A percentile compares a stretch with the other conserved stretches of the same genome.
phyloP scores from a whole-genome alignment of 345 rosid genomes.

The Rhizophora apiculata region DNA sequence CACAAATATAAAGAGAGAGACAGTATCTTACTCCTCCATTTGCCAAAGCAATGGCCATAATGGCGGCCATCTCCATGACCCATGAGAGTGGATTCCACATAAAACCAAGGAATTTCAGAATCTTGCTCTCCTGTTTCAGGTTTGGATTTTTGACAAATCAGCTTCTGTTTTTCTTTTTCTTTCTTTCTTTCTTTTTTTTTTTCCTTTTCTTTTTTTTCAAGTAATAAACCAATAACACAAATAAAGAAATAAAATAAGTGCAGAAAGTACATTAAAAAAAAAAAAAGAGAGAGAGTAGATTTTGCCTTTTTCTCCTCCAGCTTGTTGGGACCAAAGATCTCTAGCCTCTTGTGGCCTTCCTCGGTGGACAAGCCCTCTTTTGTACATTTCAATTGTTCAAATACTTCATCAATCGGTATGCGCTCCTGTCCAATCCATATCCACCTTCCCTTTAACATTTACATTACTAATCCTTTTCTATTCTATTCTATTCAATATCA shows the following conservation, averaged over 20 bases:
- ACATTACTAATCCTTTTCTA: not conserved
- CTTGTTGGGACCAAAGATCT: constrained; percentile 83
- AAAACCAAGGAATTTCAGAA: constrained; percentile 75
- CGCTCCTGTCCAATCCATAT: constrained; percentile 46
- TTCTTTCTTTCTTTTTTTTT: too few relatives aligned
- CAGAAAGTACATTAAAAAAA: not conserved
- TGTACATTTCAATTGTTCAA: constrained; percentile 73
- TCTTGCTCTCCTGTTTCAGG: constrained; percentile 55
- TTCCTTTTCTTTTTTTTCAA: too few relatives aligned
- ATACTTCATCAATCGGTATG: constrained; percentile 85
- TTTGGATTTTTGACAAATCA: not conserved
- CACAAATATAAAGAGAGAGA: too few relatives aligned
- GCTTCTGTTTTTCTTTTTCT: too few relatives aligned
- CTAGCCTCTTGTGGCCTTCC: constrained; percentile 75
- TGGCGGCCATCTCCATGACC: constrained; percentile 89
- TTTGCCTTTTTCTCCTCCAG: constrained; percentile 76
- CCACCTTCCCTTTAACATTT: not conserved
- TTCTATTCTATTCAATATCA: too few relatives aligned
- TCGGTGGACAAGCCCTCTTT: constrained; percentile 64
- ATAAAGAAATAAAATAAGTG: too few relatives aligned
- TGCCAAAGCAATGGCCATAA: constrained; percentile 82
- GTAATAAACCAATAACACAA: too few relatives aligned
- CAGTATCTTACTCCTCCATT: constrained; percentile 59
- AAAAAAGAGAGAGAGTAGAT: too few relatives aligned
- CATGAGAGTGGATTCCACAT: constrained; percentile 96